phyloP scores from a whole-genome alignment of 2,329 filamentous ascomycete species.

The Fusarium coffeatum region DNA sequence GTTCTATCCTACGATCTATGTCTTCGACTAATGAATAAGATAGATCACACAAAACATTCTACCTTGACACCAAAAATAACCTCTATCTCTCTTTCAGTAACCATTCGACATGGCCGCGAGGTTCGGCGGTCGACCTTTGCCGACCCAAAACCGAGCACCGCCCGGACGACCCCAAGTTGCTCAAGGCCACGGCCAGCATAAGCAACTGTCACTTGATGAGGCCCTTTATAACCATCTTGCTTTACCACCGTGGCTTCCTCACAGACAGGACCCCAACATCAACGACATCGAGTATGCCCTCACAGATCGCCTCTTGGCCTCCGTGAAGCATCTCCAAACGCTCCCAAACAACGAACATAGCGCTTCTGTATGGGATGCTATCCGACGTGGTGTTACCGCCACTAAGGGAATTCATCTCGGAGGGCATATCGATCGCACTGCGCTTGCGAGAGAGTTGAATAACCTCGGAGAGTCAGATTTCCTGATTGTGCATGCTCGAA shows the following conservation, averaged over 20 bases:
- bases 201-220: conserved; percentile 25
- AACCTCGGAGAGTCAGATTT: conserved; percentile 32
- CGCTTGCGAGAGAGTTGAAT: conserved; percentile 33
- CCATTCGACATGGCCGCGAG: not conserved
- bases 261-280: conserved; percentile 33
- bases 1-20: not conserved
- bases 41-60: not conserved
- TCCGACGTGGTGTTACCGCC: conserved; percentile 33
- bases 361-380: conserved; percentile 27
- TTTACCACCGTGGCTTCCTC: conserved; percentile 40
- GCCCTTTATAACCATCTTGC: conserved; percentile 44
- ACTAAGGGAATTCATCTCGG: conserved; percentile 35
- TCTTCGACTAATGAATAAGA: not conserved
- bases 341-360: conserved; percentile 24
- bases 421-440: conserved; percentile 33
- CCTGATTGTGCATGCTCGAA: conserved; percentile 32
- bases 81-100: not conserved
- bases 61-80: not conserved
- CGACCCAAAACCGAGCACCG: not conserved
- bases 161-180: not conserved
- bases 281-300: conserved; percentile 28
- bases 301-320: conserved; percentile 27
- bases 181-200: conserved; percentile 1
- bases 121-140: not conserved
- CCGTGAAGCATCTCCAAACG: conserved; percentile 31